These are phyloP conservation scores for Vitis labrusca DNA, from an alignment of 164 flowering plant species.

Conservation along the genomic window DNA sequence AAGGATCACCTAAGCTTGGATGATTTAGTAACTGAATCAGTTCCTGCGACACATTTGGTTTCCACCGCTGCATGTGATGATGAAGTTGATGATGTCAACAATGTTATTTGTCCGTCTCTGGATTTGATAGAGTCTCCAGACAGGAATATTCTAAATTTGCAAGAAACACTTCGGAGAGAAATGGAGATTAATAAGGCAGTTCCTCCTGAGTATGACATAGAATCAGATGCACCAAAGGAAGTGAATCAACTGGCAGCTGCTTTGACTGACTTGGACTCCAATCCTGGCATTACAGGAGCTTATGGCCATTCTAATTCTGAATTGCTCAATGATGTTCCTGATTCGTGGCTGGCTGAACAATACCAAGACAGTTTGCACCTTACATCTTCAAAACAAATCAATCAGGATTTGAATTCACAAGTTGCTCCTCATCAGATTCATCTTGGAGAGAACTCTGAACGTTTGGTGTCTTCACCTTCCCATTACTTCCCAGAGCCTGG, in stretches of 20 bases:
- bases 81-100: constrained; percentile 5
- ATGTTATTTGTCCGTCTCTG: not conserved
- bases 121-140: constrained; percentile 20
- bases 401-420: constrained; percentile 13
- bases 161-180: constrained; percentile 17
- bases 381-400: constrained; percentile 5
- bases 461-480: constrained; percentile 6
- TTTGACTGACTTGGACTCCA: not conserved
- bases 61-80: constrained; percentile 9
- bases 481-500: not conserved
- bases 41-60: constrained; percentile 7
- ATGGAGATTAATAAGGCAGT: constrained; percentile 13
- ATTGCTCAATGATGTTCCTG: not conserved
- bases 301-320: constrained; percentile 5
- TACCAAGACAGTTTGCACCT: not conserved
- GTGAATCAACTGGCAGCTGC: constrained; percentile 12
- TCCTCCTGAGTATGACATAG: constrained; percentile 8
- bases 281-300: not conserved
- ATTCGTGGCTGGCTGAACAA: constrained; percentile 1
- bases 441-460: constrained; percentile 2
- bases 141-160: not conserved
- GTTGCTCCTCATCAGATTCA: constrained; percentile 3
- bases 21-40: constrained; percentile 13
- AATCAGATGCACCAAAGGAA: constrained; percentile 20
- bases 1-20: constrained; percentile 13